Evolutionary conservation across 371 early-diverging fungal species (phyloP).

Genomic region (Mortierella polycephala): DNA sequence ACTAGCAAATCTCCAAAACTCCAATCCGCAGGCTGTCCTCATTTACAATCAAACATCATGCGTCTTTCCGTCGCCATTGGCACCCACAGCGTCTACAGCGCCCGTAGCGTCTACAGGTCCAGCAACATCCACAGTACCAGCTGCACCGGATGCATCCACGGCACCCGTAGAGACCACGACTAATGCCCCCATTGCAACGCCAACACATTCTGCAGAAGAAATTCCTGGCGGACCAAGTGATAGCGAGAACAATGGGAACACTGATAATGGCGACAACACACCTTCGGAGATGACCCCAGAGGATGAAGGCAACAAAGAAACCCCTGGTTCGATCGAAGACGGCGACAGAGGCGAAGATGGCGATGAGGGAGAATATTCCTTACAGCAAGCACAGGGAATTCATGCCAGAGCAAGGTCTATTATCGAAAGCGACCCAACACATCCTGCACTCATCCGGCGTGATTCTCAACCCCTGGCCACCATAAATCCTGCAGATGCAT

Average conservation of each 20-base stretch:
- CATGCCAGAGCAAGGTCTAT: background rate
- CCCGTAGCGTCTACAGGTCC: background rate
- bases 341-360: conserved; percentile 1
- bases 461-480: background rate
- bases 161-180: background rate
- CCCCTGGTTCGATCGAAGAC: background rate
- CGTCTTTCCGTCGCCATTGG: conserved; percentile 1
- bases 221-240: background rate
- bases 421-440: background rate
- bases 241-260: background rate
- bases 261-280: background rate
- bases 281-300: background rate
- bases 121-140: background rate
- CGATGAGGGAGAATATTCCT: background rate
- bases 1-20: conserved; percentile 26
- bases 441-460: background rate
- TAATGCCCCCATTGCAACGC: background rate
- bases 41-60: conserved; percentile 41
- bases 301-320: background rate
- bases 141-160: background rate
- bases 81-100: background rate
- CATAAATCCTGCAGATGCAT: background rate
- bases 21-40: conserved; percentile 46
- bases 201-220: background rate
- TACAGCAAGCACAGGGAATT: background rate